phyloP scores from a whole-genome alignment of 306 rosid species.

The Ziziphus jujuba region DNA sequence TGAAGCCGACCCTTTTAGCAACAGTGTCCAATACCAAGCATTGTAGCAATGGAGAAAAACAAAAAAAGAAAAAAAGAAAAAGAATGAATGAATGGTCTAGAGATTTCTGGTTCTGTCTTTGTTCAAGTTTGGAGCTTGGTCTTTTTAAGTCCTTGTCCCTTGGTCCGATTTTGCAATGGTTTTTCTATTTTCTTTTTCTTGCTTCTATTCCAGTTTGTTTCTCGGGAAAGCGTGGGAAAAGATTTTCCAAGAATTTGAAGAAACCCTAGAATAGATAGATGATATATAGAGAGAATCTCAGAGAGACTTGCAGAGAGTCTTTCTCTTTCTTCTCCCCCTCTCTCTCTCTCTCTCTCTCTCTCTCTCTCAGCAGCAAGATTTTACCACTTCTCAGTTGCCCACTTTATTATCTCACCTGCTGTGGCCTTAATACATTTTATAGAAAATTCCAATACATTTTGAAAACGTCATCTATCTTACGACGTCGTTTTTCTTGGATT shows the following conservation, averaged over 20 bases:
- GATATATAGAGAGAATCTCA: slow-evolving; percentile 6
- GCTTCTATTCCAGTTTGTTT: slow-evolving; percentile 16
- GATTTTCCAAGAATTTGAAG: slow-evolving; percentile 12
- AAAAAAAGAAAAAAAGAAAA: no score
- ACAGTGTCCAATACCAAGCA: slow-evolving; percentile 24
- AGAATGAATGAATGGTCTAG: neutral
- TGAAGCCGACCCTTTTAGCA: slow-evolving; percentile 1
- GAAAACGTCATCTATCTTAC: neutral
- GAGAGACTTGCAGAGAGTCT: slow-evolving; percentile 19
- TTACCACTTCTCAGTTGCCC: slow-evolving; percentile 13
- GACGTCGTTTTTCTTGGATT: neutral
- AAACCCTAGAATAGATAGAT: slow-evolving; percentile 42
- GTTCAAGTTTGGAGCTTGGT: slow-evolving; percentile 16
- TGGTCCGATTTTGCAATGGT: neutral
- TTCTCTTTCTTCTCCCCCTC: neutral
- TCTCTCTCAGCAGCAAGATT: neutral
- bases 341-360: neutral
- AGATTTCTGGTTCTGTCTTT: slow-evolving; percentile 16
- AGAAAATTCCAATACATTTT: neutral
- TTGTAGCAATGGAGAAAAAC: slow-evolving; percentile 13
- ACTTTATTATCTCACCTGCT: neutral
- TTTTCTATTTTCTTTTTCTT: no score
- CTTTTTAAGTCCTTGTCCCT: slow-evolving; percentile 6
- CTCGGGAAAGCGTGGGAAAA: slow-evolving; percentile 12
- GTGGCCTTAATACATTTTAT: neutral